Evolutionary conservation across 257 asterid species (phyloP), one percentile per base, ranked within the genome.

Genomic region (Scutellaria galericulata): DNA sequence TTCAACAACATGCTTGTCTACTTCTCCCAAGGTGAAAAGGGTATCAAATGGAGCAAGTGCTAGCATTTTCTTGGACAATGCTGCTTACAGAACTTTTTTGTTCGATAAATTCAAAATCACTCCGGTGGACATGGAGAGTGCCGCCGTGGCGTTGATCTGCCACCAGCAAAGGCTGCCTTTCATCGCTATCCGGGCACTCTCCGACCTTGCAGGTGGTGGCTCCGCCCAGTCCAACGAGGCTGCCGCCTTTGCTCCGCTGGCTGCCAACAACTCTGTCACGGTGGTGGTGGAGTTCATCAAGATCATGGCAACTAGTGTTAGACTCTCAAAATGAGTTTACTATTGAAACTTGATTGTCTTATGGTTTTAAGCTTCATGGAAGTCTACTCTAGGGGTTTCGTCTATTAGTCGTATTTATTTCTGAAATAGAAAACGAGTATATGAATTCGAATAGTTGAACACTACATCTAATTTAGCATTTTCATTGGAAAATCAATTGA

Each of bases 161-260:
- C 50, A 66, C 64, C 89, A 85, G 57, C 92, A 87, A 35, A 78
- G 77, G 58, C 41, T 80, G 6, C 93, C 90, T 24, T 87, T 79
- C 83, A 83, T 87, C 45, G 66, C 76, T 14, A 56, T 85, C 44
- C 83, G 90, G 56, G 90, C 87, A 3, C 90, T 83, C 41, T 87
- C 92, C 6, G 90, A 85, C 83, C 78, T 84, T 9, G 88, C 90
- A 0, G 92, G 90, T 24, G 92, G 90, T 0, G 87, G 90, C 76
- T 31, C 78, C 0, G 71, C 73, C 12, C 58, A 58, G 31, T 77
- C 85, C 18, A 85, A 87, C 8, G 88, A 87, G 83, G 90, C 89
- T 0, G 82, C 79, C 64, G 67, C 77, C 66, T 85, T 79, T 72
- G 47, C 75, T 4, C 70, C 77, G 2, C 72, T 87, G 4, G 90